Base-by-base conservation (phyloP, 108 stramenopile genomes). In the Cafeteria roenbergensis region DNA sequence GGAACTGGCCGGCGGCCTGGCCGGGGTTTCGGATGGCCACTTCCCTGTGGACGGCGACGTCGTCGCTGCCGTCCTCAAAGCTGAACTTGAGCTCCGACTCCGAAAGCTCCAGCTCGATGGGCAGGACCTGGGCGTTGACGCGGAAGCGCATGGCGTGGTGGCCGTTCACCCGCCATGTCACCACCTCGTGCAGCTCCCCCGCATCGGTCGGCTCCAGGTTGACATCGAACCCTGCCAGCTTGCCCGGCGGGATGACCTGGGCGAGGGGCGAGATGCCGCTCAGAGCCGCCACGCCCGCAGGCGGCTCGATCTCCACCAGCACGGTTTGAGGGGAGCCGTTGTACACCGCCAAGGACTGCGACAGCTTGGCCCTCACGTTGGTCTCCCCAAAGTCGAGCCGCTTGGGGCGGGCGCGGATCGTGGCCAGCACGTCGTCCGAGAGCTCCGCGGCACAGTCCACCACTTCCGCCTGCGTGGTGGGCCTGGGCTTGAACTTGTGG, bases 401-500 rank as follows among this genome's bases (percentile, higher is more conserved):
- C 63, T 67, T 69, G 31, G 61, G 62, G 3, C 54, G 30, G 22
- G 68, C 62, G 1, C 3, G 4, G 24, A 76, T 31, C 32, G 20
- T 1, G 22, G 59, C 34, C 32, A 76, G 64, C 35, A 64, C 68
- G 27, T 62, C 65, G 34, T 69, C n/a, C 12, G 68, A 50, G n/a
- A 79, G 64, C 32, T 73, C 54, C 33, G 38, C 31, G 4, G 71
- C 34, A 37, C 82, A 83, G 71, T 83, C 80, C 17, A 70, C 37
- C 6, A 68, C 52, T 52, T 83, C 82, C 17, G 79, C 78, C 62
- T 83, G 82, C 20, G 82, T 81, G 27, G 77, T 57, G 2, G 82
- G 82, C 33, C 31, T 34, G 32, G 64, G 52, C 37, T 77, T 74
- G 78, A 72, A 81, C 57, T 83, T 83, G 52, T 74, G 71, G 52